Evolutionary conservation across 768 basidiomycete genomes (phyloP).

Genomic region (Boletus tomentosulus): DNA sequence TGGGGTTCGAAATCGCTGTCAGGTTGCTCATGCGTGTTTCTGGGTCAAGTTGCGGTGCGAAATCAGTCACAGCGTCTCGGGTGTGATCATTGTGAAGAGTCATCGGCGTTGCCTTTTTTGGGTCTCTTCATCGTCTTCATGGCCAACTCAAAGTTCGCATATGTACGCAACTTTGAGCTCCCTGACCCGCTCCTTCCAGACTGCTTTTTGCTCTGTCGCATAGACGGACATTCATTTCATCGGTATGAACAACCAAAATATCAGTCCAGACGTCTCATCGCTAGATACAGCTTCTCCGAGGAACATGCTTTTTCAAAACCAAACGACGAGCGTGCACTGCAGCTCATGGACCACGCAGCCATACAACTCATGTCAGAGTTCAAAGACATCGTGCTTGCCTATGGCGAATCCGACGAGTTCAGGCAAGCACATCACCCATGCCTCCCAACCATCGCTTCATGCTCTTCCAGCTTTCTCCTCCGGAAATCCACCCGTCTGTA

Average conservation of each 20-base stretch:
- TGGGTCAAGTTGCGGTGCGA: slow-evolving; percentile 6
- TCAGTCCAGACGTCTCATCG: not conserved
- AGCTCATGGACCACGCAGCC: slow-evolving; percentile 92
- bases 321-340: slow-evolving; percentile 82
- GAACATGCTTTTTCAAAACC: slow-evolving; percentile 83
- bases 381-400: slow-evolving; percentile 80
- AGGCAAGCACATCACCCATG: slow-evolving; percentile 47
- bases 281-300: slow-evolving; percentile 68
- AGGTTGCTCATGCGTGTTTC: slow-evolving; percentile 20
- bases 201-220: slow-evolving; percentile 78
- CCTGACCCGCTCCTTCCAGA: slow-evolving; percentile 82
- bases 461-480: slow-evolving; percentile 71
- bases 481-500: slow-evolving; percentile 71
- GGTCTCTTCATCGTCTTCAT: slow-evolving; percentile 37
- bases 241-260: slow-evolving; percentile 44
- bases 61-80: slow-evolving; percentile 1
- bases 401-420: slow-evolving; percentile 97
- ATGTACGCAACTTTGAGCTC: slow-evolving; percentile 86
- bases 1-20: slow-evolving; percentile 19
- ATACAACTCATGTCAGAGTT: slow-evolving; percentile 75
- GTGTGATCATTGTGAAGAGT: slow-evolving; percentile 19
- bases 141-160: slow-evolving; percentile 91
- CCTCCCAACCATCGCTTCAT: not conserved
- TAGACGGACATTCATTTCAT: slow-evolving; percentile 95
- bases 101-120: slow-evolving; percentile 15